Base-by-base conservation (phyloP, 305 asterid species). In the Solanum hybrid region DNA sequence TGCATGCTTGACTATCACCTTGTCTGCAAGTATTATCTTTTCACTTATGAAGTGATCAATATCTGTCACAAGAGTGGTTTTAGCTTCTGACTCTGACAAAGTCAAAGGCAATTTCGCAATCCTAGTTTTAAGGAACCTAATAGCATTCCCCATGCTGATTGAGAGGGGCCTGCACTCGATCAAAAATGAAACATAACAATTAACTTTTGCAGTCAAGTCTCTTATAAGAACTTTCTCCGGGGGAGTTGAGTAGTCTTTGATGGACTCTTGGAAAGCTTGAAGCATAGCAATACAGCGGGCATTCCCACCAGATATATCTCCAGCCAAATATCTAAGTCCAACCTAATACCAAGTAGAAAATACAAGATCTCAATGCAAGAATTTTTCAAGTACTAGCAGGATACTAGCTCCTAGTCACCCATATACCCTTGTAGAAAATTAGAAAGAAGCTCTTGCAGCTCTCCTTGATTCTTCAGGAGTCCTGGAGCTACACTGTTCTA, bases 201-300 rank as follows among this genome's bases (percentile, higher is more conserved):
- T 97, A 88, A 97, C 91, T 92, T 95, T 97, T 26, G 95, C 88
- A 73, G 98, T 95, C 92, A 94, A 89, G 96, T 96, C 98, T 93
- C 98, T 93, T 85, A 94, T 93, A 29, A 97, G 94, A 78, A 95
- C 89, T 91, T 94, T 94, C 90, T 94, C 96, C 34, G 95, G 95
- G 88, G 99, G 99, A 26, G 98, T 94, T 7, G 95, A 91, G 92
- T 97, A 96, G 91, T 95, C 97, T 84, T 91, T 93, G 71, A 97
- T 95, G 5, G 96, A 92, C 90, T 97, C 98, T 91, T 93, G 97
- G 90, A 96, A 93, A 35, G 98, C 98, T 93, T 94, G 95, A 87
- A 97, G 99, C 99, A 97, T 97, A 17, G 98, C 98, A 89, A 96
- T 92, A 91, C 99, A 97, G n/a, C 98, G 98, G 64, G 99, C 96